Evolutionary conservation across 495 filamentous ascomycete genomes (phyloP), one percentile per base, ranked within the genome.

Genomic region (Neohortaea acidophila): DNA sequence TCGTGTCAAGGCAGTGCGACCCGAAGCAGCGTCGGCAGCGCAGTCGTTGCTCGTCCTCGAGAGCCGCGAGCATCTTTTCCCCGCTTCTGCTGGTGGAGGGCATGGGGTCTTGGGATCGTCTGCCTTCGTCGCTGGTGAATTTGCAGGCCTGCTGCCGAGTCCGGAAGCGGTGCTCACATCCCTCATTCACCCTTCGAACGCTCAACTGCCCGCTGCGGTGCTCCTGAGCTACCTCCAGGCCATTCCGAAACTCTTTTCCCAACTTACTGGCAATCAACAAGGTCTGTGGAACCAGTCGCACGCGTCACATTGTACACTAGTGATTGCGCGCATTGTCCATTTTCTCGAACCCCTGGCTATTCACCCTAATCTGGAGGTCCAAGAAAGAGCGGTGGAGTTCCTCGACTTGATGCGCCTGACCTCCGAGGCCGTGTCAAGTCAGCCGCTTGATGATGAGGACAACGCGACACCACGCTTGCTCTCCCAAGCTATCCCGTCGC

Each of bases 311-410:
- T 69, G 77, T 5, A 71, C 75, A 12, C 65, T 97, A 15, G 65
- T 91, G 1, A 70, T 91, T 56, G 75, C 77, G 17, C 71, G 83
- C 19, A 68, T 92, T n/a, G 66, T 89, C 17, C 67, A 82, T 46
- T 79, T 84, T 30, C 62, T 93, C 2, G 86, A 93, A 36, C 66
- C 73, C 0, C 59, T 94, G 19, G 67, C 75, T 0, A 68, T 72
- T 3, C 84, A 94, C 53, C 84, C 91, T 0, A 79, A 74, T 47
- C 63, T 97, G 8, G 89, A 96, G 51, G 84, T 96, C n/a, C 89
- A 97, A 56, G 89, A 96, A 58, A 72, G 91, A 33, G 76, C 84
- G 6, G 86, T 94, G 12, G 87, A 94, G 51, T 91, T 87, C 49
- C 66, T 81, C 2, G 89, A 97, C 50, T 67, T 96, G 3, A 71